A percentile compares a stretch with the other conserved stretches of the same genome.
Conservation (phyloP, 805 yeast genomes). For the Candida silvatica region DNA sequence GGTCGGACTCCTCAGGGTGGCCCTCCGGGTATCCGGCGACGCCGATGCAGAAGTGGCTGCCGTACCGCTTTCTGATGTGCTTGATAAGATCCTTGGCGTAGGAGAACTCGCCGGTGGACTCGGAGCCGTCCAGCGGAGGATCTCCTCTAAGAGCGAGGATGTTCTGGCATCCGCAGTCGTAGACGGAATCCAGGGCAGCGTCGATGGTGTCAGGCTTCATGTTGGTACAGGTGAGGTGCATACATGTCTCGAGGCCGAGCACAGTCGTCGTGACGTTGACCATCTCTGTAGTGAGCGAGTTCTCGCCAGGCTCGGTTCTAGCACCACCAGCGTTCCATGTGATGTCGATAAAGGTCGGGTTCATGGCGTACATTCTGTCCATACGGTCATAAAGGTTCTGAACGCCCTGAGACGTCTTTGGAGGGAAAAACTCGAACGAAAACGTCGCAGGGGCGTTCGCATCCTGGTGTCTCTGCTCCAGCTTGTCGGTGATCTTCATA, state of each 20-base stretch:
- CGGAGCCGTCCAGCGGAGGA: constrained; percentile 73
- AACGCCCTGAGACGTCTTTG: constrained; percentile 95
- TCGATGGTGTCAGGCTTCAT: constrained; percentile 81
- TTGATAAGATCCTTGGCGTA: constrained; percentile 82
- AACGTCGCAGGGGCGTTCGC: constrained; percentile 52
- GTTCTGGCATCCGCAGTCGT: constrained; percentile 88
- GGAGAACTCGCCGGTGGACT: constrained; percentile 73
- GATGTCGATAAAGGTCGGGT: constrained; percentile 88
- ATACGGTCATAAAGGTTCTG: constrained; percentile 93
- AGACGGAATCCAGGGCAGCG: constrained; percentile 77
- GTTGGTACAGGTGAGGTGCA: constrained; percentile 96
- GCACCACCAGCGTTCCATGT: constrained; percentile 99
- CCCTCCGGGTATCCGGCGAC: constrained; percentile 98
- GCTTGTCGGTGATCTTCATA: constrained; percentile 41
- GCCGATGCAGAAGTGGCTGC: constrained; percentile 87
- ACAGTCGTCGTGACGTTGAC: constrained; percentile 86
- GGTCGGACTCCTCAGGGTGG: constrained; percentile 76
- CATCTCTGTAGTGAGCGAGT: constrained; percentile 82
- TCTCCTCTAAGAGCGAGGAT: constrained; percentile 94
- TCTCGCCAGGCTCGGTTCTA: too few species aligned
- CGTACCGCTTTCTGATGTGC: constrained; percentile 70
- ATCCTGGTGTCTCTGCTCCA: constrained; percentile 29
- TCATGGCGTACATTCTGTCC: constrained; percentile 92
- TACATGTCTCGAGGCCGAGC: constrained; percentile 89
- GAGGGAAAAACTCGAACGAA: constrained; percentile 95